phyloP scores from a whole-genome alignment of 228 moss, liverwort and hornwort genomes.

The Sphagnum magellanicum region DNA sequence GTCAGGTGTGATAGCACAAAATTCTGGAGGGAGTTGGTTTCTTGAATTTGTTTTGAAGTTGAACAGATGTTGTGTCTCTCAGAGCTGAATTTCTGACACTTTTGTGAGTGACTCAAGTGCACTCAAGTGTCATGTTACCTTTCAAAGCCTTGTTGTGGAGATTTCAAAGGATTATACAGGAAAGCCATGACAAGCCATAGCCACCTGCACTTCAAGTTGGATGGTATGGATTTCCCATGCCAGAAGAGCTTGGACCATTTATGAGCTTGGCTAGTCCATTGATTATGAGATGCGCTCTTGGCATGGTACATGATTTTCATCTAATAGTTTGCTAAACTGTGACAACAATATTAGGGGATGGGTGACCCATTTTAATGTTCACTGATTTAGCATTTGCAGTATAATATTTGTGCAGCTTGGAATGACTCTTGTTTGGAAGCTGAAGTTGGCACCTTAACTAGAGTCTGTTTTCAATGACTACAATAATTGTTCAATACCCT shows the following conservation, averaged over 20 bases:
- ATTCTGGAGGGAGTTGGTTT: too few relatives aligned
- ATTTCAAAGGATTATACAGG: slow-evolving; percentile 7
- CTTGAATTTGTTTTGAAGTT: too few relatives aligned
- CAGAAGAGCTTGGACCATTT: slow-evolving; percentile 61
- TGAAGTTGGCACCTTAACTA: neutral
- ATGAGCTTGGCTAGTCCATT: slow-evolving; percentile 64
- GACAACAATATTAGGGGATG: too few relatives aligned
- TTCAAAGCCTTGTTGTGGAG: too few relatives aligned
- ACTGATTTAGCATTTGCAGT: too few relatives aligned
- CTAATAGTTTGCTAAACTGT: neutral
- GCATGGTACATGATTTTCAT: slow-evolving; percentile 53
- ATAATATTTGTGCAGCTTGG: neutral
- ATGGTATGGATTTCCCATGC: slow-evolving; percentile 72
- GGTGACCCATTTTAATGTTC: too few relatives aligned
- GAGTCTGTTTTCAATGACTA: neutral
- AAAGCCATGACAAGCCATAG: slow-evolving; percentile 18
- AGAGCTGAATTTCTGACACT: too few relatives aligned
- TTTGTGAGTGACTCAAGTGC: too few relatives aligned
- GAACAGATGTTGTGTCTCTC: too few relatives aligned
- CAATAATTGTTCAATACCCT: neutral
- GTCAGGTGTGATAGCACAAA: too few relatives aligned
- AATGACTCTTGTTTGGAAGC: neutral
- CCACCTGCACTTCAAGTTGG: slow-evolving; percentile 49
- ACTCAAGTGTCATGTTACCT: too few relatives aligned
- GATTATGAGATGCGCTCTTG: slow-evolving; percentile 55